Conservation (phyloP, 176 grass and related monocot species). For the Rhipidocladum racemiflorum region DNA sequence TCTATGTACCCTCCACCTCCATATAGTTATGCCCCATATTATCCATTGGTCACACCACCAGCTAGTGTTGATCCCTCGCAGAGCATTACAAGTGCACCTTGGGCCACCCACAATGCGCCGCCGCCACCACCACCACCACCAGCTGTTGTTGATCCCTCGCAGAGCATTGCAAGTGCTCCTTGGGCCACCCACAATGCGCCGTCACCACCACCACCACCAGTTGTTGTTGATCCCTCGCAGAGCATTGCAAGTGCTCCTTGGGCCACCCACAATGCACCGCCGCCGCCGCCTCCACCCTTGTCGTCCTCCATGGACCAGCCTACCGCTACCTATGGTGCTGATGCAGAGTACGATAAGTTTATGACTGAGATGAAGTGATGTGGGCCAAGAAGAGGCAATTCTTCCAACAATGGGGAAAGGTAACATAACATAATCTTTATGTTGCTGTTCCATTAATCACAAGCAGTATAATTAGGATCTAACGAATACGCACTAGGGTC, state of each 20-base stretch:
- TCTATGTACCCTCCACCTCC: conserved; percentile 49
- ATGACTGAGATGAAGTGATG: conserved; percentile 97
- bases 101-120: too few species aligned
- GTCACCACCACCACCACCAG: conserved; percentile 32
- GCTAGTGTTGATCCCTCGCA: too few species aligned
- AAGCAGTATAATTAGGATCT: neutral
- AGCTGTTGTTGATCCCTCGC: conserved; percentile 58
- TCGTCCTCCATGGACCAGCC: conserved; percentile 40
- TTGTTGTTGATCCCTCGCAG: conserved; percentile 59
- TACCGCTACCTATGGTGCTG: conserved; percentile 39
- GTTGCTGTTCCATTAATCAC: neutral
- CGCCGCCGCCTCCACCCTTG: conserved; percentile 35
- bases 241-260: conserved; percentile 76
- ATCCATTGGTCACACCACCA: conserved; percentile 40
- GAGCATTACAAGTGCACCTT: too few species aligned
- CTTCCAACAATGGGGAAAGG: conserved; percentile 36
- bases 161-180: conserved; percentile 75
- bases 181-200: conserved; percentile 57
- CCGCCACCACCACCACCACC: too few species aligned
- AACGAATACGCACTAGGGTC: neutral
- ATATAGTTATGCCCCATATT: conserved; percentile 77
- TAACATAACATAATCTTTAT: conserved; percentile 17
- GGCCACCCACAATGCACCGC: conserved; percentile 45
- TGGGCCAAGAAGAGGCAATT: conserved; percentile 4
- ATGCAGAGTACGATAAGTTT: conserved; percentile 86